Percentiles rank a stretch among this genome's conserved stretches.
These are phyloP conservation scores for Mycena amicta DNA, from an alignment of 768 basidiomycete genomes.

Conservation along the genomic window DNA sequence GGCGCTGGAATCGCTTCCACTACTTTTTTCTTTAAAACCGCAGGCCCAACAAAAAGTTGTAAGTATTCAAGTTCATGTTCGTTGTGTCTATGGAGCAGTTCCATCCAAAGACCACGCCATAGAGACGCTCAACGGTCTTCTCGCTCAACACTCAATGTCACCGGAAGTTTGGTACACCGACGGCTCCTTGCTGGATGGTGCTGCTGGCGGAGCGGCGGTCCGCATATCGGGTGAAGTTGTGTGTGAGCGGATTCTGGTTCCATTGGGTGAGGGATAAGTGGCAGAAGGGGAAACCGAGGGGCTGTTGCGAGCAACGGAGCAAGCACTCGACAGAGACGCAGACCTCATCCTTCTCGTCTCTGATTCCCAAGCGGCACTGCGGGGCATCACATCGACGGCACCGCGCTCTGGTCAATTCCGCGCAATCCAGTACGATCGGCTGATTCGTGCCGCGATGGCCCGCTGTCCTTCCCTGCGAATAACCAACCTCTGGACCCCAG, in stretches of 20 bases:
- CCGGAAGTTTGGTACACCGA: not conserved
- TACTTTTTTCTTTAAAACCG: no score
- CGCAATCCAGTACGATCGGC: not conserved
- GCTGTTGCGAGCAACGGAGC: not conserved
- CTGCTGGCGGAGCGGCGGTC: conserved; percentile 4
- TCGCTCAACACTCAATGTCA: not conserved
- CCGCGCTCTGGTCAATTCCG: conserved; percentile 6
- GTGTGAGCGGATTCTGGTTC: not conserved
- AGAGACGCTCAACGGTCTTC: not conserved
- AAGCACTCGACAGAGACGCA: not conserved
- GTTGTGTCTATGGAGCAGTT: no score
- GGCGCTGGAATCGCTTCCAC: no score
- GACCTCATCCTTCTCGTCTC: not conserved
- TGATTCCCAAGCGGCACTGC: conserved; percentile 6
- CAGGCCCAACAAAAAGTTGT: no score
- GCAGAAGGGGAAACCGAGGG: not conserved
- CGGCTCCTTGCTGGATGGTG: conserved; percentile 1
- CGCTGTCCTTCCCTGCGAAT: not conserved
- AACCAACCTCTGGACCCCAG: conserved; percentile 3
- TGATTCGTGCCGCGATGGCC: not conserved
- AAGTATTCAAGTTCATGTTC: no score
- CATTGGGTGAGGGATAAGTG: not conserved
- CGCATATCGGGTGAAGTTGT: not conserved
- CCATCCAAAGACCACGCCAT: conserved; percentile 5
- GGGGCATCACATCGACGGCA: not conserved